Percentiles rank a stretch among this genome's conserved stretches.
These are phyloP conservation scores for Candida insectalens DNA, from an alignment of 805 yeast genomes.

Conservation along the genomic window DNA sequence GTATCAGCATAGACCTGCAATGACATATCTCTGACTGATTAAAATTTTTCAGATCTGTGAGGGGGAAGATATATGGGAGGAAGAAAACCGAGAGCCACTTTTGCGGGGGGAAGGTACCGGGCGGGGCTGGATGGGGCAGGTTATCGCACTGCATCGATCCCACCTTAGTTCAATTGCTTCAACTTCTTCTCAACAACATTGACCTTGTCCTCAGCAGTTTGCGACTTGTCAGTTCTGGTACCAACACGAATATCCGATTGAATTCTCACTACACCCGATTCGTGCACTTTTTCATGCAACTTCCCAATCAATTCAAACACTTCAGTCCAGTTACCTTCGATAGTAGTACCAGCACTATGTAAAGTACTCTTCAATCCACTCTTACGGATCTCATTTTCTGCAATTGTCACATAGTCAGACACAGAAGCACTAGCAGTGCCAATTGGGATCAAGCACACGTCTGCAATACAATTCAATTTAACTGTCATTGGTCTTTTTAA, in stretches of 20 bases:
- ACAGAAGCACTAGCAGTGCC: constrained; percentile 76
- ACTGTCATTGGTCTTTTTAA: constrained; percentile 16
- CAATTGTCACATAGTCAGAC: constrained; percentile 67
- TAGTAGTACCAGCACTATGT: constrained; percentile 88
- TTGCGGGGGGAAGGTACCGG: too few relatives aligned
- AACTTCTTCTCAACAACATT: constrained; percentile 51
- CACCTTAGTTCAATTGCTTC: too few relatives aligned
- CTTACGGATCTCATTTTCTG: constrained; percentile 53
- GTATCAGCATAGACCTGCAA: constrained; percentile 24
- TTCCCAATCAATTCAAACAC: constrained; percentile 74
- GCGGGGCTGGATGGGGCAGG: too few relatives aligned
- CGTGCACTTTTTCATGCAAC: constrained; percentile 65
- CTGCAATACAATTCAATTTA: constrained; percentile 65
- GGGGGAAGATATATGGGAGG: too few relatives aligned
- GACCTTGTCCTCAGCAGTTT: constrained; percentile 65
- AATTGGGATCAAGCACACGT: constrained; percentile 77
- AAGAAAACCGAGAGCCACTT: too few relatives aligned
- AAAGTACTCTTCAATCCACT: constrained; percentile 58
- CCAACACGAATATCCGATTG: constrained; percentile 86
- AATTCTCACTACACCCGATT: constrained; percentile 63
- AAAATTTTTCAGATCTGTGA: too few relatives aligned
- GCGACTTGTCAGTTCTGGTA: constrained; percentile 68
- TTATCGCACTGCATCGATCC: too few relatives aligned
- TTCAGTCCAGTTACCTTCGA: constrained; percentile 85
- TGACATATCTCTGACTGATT: constrained; percentile 12